Evolutionary conservation across 2,329 filamentous ascomycete species (phyloP).

Genomic region (Penicillium palitans): DNA sequence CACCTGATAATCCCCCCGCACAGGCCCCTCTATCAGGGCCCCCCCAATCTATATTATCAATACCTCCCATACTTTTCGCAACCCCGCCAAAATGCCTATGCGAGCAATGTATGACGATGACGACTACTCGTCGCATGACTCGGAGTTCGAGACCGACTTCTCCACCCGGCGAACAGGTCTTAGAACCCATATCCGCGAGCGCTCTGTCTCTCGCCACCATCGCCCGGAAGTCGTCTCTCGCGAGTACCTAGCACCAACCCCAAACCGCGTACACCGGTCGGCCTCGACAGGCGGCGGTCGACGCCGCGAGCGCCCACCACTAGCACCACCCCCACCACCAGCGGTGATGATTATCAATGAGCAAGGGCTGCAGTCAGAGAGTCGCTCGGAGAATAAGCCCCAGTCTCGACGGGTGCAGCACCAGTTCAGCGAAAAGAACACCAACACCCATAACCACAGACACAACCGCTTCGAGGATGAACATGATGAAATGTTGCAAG

Average conservation of each 20-base stretch:
- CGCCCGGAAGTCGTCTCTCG: constrained; percentile 20
- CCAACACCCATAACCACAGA: not conserved
- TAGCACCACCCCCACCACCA: constrained; percentile 8
- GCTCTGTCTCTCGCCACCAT: constrained; percentile 38
- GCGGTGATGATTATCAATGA: constrained; percentile 39
- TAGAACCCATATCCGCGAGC: constrained; percentile 27
- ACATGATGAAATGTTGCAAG: constrained; percentile 13
- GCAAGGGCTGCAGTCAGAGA: constrained; percentile 31
- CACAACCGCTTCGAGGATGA: constrained; percentile 30
- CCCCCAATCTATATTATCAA: not conserved
- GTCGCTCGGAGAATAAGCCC: constrained; percentile 30
- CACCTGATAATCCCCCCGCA: not conserved
- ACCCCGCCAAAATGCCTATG: constrained; percentile 19
- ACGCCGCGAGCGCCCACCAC: constrained; percentile 19
- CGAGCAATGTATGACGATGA: constrained; percentile 9
- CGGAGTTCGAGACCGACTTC: constrained; percentile 39
- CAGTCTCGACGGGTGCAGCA: constrained; percentile 27
- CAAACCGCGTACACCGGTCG: constrained; percentile 34
- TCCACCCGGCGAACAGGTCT: constrained; percentile 31
- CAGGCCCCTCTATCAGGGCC: constrained; percentile 8
- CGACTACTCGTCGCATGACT: constrained; percentile 28
- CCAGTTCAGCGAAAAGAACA: constrained; percentile 14
- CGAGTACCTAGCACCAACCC: constrained; percentile 28
- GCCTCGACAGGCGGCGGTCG: constrained; percentile 38
- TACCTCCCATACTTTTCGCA: not conserved